These are phyloP conservation scores for Verticillium nonalfalfae DNA, from an alignment of 2,329 filamentous ascomycete species.

Conservation along the genomic window DNA sequence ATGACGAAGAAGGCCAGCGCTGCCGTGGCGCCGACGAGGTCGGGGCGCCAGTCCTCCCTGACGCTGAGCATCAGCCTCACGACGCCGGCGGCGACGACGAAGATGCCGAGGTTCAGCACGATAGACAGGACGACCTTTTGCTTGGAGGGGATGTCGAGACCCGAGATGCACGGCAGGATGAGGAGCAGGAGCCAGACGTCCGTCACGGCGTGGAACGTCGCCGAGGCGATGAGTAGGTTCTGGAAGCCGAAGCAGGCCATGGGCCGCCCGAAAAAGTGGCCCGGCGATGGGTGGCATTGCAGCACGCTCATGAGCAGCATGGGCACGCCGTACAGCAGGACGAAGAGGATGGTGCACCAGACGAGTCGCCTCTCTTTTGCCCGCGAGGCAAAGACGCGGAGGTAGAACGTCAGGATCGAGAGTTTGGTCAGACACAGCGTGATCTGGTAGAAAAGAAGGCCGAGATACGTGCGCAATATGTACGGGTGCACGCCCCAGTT, in stretches of 20 bases:
- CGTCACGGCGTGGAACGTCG: constrained; percentile 37
- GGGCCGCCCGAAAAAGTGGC: constrained; percentile 24
- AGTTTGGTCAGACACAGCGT: constrained; percentile 31
- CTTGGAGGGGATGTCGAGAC: constrained; percentile 29
- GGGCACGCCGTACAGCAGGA: constrained; percentile 25
- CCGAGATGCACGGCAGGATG: constrained; percentile 31
- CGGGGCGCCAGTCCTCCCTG: constrained; percentile 15
- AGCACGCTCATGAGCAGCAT: constrained; percentile 31
- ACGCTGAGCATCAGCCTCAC: constrained; percentile 23
- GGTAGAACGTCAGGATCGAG: constrained; percentile 29
- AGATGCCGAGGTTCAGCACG: constrained; percentile 37
- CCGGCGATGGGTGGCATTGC: constrained; percentile 33
- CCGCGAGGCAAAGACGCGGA: constrained; percentile 27
- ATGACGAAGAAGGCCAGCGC: constrained; percentile 26
- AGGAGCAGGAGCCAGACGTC: constrained; percentile 37
- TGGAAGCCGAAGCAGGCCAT: constrained; percentile 32
- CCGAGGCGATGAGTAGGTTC: constrained; percentile 34
- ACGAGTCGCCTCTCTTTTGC: constrained; percentile 24
- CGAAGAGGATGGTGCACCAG: constrained; percentile 24
- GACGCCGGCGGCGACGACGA: constrained; percentile 28
- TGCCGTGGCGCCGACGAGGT: constrained; percentile 12
- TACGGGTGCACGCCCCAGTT: constrained; percentile 14
- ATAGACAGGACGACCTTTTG: constrained; percentile 35
- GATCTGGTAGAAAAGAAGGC: constrained; percentile 29
- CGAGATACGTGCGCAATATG: constrained; percentile 22